Evolutionary conservation across 2,329 filamentous ascomycete species (phyloP).

Genomic region (Diplodia mutila): DNA sequence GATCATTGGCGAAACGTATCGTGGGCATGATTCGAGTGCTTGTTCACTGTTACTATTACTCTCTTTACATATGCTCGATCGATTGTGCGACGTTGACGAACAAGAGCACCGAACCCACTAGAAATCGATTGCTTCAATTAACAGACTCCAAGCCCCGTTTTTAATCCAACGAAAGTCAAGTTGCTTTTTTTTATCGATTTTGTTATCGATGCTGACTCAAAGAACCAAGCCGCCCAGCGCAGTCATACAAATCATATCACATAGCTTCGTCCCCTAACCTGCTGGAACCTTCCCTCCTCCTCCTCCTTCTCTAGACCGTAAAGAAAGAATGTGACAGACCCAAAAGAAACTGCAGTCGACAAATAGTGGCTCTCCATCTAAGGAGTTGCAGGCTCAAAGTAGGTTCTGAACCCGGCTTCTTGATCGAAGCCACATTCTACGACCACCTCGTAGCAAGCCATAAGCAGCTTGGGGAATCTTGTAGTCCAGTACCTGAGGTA

Average conservation of each 20-base stretch:
- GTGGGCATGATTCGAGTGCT: too few relatives aligned
- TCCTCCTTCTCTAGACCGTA: neutral
- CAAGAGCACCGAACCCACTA: too few relatives aligned
- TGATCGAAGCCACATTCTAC: constrained; percentile 66
- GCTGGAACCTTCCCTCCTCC: neutral
- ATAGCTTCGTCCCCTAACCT: neutral
- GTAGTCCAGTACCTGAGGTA: constrained; percentile 84
- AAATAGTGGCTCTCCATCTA: neutral
- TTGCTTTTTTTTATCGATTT: constrained; percentile 12
- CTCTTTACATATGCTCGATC: too few relatives aligned
- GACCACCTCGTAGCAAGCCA: constrained; percentile 78
- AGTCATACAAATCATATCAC: constrained; percentile 10
- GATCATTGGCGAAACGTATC: too few relatives aligned
- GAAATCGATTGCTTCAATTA: neutral
- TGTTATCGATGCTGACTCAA: constrained; percentile 11
- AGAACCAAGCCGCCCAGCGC: constrained; percentile 6
- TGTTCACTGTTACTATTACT: too few relatives aligned
- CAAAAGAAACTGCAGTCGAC: too few relatives aligned
- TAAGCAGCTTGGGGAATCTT: constrained; percentile 76
- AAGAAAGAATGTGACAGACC: neutral
- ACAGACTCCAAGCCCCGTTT: constrained; percentile 1
- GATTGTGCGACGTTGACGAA: too few relatives aligned
- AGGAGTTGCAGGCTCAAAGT: constrained; percentile 54
- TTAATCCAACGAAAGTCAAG: neutral
- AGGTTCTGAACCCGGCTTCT: constrained; percentile 70